These are phyloP conservation scores for Taiozyma sp. DNA, from an alignment of 1,139 yeast genomes.

Conservation along the genomic window DNA sequence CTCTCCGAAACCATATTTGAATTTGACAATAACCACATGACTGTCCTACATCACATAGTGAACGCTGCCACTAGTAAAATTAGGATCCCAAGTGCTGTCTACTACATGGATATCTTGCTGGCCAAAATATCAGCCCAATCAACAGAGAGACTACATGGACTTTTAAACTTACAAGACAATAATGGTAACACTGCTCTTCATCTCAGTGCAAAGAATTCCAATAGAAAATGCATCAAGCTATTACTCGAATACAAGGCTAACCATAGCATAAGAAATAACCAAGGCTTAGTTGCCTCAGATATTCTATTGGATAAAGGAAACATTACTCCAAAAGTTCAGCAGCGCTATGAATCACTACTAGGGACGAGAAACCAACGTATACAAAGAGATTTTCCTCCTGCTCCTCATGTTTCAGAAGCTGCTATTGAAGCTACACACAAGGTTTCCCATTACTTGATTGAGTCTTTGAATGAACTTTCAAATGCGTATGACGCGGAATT, in stretches of 20 bases:
- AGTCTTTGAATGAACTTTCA: constrained; percentile 47
- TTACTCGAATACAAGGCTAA: constrained; percentile 69
- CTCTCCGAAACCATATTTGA: constrained; percentile 58
- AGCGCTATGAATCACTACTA: constrained; percentile 20
- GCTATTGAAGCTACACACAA: constrained; percentile 45
- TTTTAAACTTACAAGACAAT: constrained; percentile 71
- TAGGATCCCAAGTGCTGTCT: constrained; percentile 69
- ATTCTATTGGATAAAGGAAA: constrained; percentile 34
- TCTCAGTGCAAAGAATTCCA: constrained; percentile 69
- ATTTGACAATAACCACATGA: constrained; percentile 60
- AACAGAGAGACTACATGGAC: constrained; percentile 41
- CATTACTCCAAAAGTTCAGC: constrained; percentile 21
- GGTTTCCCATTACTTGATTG: constrained; percentile 37
- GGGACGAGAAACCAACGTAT: constrained; percentile 12
- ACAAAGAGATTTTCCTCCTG: constrained; percentile 2
- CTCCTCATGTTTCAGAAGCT: constrained; percentile 39
- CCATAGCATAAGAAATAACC: constrained; percentile 64
- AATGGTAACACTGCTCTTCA: constrained; percentile 90
- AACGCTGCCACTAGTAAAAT: constrained; percentile 49
- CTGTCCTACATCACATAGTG: constrained; percentile 83
- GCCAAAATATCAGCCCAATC: constrained; percentile 62
- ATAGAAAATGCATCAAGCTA: constrained; percentile 69
- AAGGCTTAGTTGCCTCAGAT: constrained; percentile 72
- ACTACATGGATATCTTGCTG: constrained; percentile 73
- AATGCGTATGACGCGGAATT: constrained; percentile 48